Base-by-base conservation (phyloP, 768 basidiomycete species). In the Mycena chlorophos region DNA sequence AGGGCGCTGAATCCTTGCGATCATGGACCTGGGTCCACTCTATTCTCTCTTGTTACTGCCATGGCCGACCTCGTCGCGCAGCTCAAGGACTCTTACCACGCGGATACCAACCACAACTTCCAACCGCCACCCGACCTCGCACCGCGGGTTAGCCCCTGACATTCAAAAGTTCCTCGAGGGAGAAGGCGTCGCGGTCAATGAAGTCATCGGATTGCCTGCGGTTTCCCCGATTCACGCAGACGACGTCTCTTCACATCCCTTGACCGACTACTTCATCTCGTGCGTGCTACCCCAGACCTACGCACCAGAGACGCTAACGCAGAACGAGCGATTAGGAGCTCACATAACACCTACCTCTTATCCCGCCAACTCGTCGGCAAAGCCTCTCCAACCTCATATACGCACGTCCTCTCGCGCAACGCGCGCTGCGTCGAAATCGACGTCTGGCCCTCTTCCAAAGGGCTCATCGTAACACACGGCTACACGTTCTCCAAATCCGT, bases 371-470 rank as follows among this genome's bases (percentile, higher is more conserved):
- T 87, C 23, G 66, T 83, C 16, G 85, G 85, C 5, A 73, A 72
- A 31, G 69, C 82, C 4, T 83, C 83, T 4, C 75, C 81, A 4
- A 74, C 72, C 3, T 78, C 75, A 0, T 88, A 88, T 61, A 78
- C 72, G 2, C 77, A 83, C 56, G 82, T 86, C 26, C 68, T 86
- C 17, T 70, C 68, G 28, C 74, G 78, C 4, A 71, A 75, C 46
- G 80, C 77, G 8, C 77, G 83, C 19, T 85, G 84, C 60, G 80
- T 86, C 71, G 85, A 88, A 63, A 83, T 87, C 48, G 85, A 88
- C 59, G 84, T 85, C 6, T 88, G 86, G 85, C 75, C 81, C 4
- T 78, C 79, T 0, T 69, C 73, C 5, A 73, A 76, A 37, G 82
- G 83, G 0, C 74, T 79, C 13, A 68, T 83, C 48, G 83, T 86